These are phyloP conservation scores for Pythium plurisporium DNA, from an alignment of 352 stramenopile genomes.

Conservation along the genomic window DNA sequence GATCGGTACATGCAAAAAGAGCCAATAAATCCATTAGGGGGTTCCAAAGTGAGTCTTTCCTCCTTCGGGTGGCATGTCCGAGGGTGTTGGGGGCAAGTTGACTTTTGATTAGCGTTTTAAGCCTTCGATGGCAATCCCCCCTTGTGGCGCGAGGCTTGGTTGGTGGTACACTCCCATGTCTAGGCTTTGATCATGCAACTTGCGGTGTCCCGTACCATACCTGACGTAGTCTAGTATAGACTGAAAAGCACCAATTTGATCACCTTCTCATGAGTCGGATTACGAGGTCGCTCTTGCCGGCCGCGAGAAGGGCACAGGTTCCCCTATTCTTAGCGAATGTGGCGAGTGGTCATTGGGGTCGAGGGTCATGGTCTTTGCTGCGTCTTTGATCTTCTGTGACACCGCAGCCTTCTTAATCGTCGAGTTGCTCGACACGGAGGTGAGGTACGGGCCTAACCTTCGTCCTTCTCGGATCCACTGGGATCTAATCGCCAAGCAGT, in stretches of 20 bases:
- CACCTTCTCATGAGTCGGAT: slow-evolving; percentile 22
- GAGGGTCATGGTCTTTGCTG: slow-evolving; percentile 12
- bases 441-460: slow-evolving; percentile 8
- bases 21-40: too few species aligned
- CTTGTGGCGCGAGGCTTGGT: slow-evolving; percentile 1
- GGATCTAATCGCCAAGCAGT: slow-evolving; percentile 8
- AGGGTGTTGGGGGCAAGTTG: background rate
- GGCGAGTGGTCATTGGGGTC: slow-evolving; percentile 14
- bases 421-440: background rate
- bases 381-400: slow-evolving; percentile 16
- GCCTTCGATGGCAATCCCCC: slow-evolving; percentile 16
- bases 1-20: too few species aligned
- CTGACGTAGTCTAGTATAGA: slow-evolving; percentile 22
- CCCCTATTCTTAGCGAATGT: slow-evolving; percentile 23
- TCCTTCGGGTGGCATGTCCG: background rate
- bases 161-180: slow-evolving; percentile 19
- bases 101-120: slow-evolving; percentile 27
- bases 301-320: slow-evolving; percentile 21
- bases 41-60: too few species aligned
- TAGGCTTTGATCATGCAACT: slow-evolving; percentile 31
- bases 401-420: slow-evolving; percentile 24
- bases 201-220: slow-evolving; percentile 25
- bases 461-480: slow-evolving; percentile 2
- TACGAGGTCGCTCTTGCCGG: slow-evolving; percentile 25
- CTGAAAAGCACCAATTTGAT: slow-evolving; percentile 27